phyloP scores from a whole-genome alignment of 805 yeast genomes.

The Spathaspora sp. region DNA sequence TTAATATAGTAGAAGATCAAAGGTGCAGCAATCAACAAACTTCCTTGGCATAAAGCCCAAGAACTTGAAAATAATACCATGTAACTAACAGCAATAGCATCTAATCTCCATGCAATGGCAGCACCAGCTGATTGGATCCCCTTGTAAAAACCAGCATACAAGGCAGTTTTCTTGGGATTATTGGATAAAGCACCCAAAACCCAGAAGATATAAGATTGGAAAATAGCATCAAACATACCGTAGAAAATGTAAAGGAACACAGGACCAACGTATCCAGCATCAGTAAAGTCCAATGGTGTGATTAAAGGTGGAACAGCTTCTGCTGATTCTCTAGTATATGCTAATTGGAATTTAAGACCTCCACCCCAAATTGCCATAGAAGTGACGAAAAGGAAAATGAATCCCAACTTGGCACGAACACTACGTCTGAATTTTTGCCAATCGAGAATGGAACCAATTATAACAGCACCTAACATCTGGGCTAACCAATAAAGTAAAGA shows the following conservation, averaged over 20 bases:
- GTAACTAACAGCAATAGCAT: constrained; percentile 37
- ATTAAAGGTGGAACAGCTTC: constrained; percentile 12
- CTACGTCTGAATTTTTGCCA: constrained; percentile 36
- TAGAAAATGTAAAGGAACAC: constrained; percentile 61
- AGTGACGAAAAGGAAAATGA: constrained; percentile 31
- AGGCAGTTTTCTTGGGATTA: constrained; percentile 50
- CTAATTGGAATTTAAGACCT: constrained; percentile 46
- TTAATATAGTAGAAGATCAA: constrained; percentile 39
- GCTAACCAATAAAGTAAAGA: constrained; percentile 57
- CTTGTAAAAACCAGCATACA: constrained; percentile 61
- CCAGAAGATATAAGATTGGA: constrained; percentile 59
- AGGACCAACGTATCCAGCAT: constrained; percentile 50
- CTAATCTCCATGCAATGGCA: constrained; percentile 58
- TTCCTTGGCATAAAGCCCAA: constrained; percentile 50
- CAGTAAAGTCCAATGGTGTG: constrained; percentile 43
- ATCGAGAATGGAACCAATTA: constrained; percentile 51
- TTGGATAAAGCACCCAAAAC: constrained; percentile 57
- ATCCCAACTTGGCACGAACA: constrained; percentile 46
- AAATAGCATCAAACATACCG: constrained; percentile 57
- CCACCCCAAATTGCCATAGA: constrained; percentile 58
- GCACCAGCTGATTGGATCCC: constrained; percentile 64
- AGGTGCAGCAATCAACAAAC: constrained; percentile 48
- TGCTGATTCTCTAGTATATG: constrained; percentile 36
- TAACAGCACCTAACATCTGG: constrained; percentile 55
- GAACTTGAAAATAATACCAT: constrained; percentile 43